phyloP scores from a whole-genome alignment of 202 grass and related monocot genomes.

The Digitaria exilis region DNA sequence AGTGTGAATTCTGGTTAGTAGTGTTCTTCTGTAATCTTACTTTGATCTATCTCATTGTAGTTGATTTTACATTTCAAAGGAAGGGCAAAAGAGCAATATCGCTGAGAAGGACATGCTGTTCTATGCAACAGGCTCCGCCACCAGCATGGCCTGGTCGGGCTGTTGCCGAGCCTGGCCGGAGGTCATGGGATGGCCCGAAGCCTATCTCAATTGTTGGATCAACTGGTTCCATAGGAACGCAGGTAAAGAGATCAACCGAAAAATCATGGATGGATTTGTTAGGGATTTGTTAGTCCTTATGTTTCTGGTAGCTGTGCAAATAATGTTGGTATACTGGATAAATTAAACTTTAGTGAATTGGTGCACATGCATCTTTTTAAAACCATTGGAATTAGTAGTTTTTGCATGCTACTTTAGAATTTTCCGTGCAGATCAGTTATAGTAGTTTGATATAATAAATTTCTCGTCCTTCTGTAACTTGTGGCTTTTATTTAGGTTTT shows the following conservation, averaged over 20 bases:
- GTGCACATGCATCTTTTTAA: slow-evolving; percentile 1
- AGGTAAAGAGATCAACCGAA: slow-evolving; percentile 50
- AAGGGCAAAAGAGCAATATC: slow-evolving; percentile 53
- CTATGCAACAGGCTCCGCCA: slow-evolving; percentile 62
- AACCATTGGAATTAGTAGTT: not conserved
- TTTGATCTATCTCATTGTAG: slow-evolving; percentile 42
- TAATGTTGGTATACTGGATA: slow-evolving; percentile 2
- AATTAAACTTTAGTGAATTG: not conserved
- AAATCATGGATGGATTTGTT: slow-evolving; percentile 15
- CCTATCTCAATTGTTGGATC: slow-evolving; percentile 95
- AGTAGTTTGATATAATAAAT: not conserved
- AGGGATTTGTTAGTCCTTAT: slow-evolving; percentile 3
- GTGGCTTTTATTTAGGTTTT: not conserved
- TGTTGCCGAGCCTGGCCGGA: slow-evolving; percentile 50
- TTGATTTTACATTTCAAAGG: slow-evolving; percentile 64
- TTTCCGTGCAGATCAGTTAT: not conserved
- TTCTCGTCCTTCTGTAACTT: not conserved
- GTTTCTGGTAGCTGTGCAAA: not conserved
- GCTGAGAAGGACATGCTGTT: slow-evolving; percentile 63
- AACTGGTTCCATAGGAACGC: slow-evolving; percentile 97
- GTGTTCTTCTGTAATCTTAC: not conserved
- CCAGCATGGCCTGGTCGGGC: slow-evolving; percentile 96
- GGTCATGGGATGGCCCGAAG: slow-evolving; percentile 81
- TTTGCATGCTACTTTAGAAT: not conserved
- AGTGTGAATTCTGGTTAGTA: not conserved